phyloP scores from a whole-genome alignment of 1,284 basidiomycete species.

The Peniophora sp. region DNA sequence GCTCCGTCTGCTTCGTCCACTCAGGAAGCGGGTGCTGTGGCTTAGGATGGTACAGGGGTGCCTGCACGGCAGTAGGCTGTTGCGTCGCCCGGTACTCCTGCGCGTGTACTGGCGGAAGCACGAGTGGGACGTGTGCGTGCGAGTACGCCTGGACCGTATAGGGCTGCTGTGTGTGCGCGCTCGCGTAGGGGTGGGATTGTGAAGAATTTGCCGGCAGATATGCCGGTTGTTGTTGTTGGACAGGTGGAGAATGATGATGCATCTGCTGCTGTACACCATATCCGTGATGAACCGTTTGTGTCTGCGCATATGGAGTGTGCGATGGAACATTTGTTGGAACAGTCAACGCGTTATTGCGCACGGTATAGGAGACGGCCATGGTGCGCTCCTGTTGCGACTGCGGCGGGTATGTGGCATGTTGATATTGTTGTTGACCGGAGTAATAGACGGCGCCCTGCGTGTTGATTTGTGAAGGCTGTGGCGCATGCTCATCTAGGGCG shows the following conservation, averaged over 20 bases:
- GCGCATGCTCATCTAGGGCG: no score
- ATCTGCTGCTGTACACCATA: background rate
- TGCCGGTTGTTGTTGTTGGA: background rate
- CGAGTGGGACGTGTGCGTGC: background rate
- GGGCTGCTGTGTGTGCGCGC: background rate
- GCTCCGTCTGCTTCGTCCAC: constrained; percentile 15
- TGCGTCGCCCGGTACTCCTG: background rate
- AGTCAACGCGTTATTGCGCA: background rate
- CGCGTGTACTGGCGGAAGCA: background rate
- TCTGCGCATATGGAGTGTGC: background rate
- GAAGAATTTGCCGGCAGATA: background rate
- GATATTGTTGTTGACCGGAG: no score
- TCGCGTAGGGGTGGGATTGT: background rate
- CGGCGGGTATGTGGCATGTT: no score
- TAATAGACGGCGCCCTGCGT: constrained; percentile 2
- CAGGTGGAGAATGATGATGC: background rate
- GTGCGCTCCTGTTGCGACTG: no score
- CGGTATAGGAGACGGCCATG: background rate
- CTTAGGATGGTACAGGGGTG: constrained; percentile 8
- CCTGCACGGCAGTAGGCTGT: background rate
- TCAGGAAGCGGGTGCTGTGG: constrained; percentile 9
- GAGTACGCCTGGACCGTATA: background rate
- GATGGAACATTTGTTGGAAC: background rate
- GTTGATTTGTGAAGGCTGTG: background rate
- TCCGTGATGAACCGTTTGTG: background rate